Base-by-base conservation (phyloP, 257 asterid species). In the Nicotiana obtusifolia region DNA sequence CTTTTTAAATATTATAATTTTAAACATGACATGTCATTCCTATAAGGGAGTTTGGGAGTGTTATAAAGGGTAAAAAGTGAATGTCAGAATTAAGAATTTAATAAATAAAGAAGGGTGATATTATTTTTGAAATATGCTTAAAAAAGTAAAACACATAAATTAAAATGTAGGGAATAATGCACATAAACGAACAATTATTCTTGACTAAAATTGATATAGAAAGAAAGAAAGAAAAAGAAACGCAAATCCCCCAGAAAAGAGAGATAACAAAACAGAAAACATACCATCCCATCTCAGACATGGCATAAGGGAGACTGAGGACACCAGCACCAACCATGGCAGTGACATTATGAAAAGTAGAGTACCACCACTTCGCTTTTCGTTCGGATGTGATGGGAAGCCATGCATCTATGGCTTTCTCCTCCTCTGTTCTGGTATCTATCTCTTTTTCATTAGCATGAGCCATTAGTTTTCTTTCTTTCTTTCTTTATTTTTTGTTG, bases 291-390 rank as follows among this genome's bases (percentile, higher is more conserved):
- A 90, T 87, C 65, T 85, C 80, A 0, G 97, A 86, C 90, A 93
- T 84, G 85, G 98, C 94, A 44, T 75, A 75, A 14, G 80, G 80
- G n/a, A 75, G 80, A 75, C 80, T 75, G 16, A 75, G 80, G 59
- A 75, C 62, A 75, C 80, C 80, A 75, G 80, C 80, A 2, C 80
- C 80, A 49, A 75, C 80, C 80, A 75, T 75, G 88, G 97, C 97
- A 3, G 97, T 93, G 85, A 93, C 95, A 84, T 93, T 93, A 86
- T 93, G 97, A 83, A 93, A 90, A 13, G 97, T 82, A 0, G 97
- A 89, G 81, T 88, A 91, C 88, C 91, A 93, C 97, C 97, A 93
- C 28, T 90, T 93, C 0, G 97, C 97, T 4, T 86, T 86, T n/a
- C 97, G 78, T 16, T 80, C 75, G 6, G 93, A 81, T 19, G 93